These are phyloP conservation scores for Trametes cinnabarina DNA, from an alignment of 768 basidiomycete genomes.

Conservation along the genomic window DNA sequence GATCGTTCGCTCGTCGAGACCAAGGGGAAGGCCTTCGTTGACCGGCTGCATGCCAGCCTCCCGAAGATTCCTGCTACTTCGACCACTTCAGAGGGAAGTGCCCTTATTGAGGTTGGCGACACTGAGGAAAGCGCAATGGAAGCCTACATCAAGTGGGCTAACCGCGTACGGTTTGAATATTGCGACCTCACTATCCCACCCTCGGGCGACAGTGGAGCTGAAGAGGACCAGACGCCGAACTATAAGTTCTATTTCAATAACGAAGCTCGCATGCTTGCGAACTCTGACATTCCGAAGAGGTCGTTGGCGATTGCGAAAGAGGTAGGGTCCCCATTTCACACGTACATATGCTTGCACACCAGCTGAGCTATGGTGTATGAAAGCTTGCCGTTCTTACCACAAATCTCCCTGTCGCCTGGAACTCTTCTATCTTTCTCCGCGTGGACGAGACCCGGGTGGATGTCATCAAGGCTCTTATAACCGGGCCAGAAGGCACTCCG, in stretches of 20 bases:
- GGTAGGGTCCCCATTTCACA: conserved; percentile 37
- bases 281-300: conserved; percentile 85
- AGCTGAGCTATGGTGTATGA: neutral
- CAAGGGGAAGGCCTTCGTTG: conserved; percentile 85
- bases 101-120: conserved; percentile 47
- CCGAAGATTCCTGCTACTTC: conserved; percentile 57
- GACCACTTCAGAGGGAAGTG: conserved; percentile 22
- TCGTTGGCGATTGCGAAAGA: conserved; percentile 95
- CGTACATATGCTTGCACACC: conserved; percentile 3
- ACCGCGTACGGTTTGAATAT: conserved; percentile 80
- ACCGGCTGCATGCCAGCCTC: conserved; percentile 69
- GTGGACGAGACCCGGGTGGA: conserved; percentile 93
- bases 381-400: conserved; percentile 92
- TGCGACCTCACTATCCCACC: conserved; percentile 71
- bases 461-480: conserved; percentile 88
- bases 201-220: conserved; percentile 25
- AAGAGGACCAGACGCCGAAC: conserved; percentile 57
- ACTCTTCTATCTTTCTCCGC: conserved; percentile 89
- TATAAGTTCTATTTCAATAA: conserved; percentile 83
- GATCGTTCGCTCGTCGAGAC: conserved; percentile 86
- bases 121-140: conserved; percentile 68
- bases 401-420: conserved; percentile 92
- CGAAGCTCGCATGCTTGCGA: conserved; percentile 81
- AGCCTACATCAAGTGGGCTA: conserved; percentile 85
- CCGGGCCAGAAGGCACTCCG: conserved; percentile 93